phyloP scores from a whole-genome alignment of 495 filamentous ascomycete genomes.

The Trichoderma reesei region DNA sequence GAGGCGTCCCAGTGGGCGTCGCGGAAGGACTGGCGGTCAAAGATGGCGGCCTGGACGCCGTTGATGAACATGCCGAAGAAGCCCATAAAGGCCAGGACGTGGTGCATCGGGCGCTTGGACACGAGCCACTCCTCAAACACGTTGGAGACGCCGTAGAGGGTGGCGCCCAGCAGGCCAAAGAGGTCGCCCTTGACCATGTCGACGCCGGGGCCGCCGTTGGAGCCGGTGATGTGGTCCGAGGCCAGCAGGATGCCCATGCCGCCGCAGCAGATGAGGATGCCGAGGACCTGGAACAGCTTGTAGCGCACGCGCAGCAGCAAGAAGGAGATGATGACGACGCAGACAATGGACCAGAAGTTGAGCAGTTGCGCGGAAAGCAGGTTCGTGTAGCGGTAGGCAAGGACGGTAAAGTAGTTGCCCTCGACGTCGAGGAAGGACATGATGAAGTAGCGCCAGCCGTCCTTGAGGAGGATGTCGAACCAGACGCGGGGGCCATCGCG shows the following conservation, averaged over 20 bases:
- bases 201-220: constrained; percentile 50
- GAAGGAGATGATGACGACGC: constrained; percentile 81
- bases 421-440: constrained; percentile 88
- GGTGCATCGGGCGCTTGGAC: constrained; percentile 75
- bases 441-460: constrained; percentile 93
- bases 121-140: constrained; percentile 90
- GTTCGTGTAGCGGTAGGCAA: constrained; percentile 88
- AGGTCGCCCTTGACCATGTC: constrained; percentile 86
- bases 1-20: constrained; percentile 55
- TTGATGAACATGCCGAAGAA: constrained; percentile 88
- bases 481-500: constrained; percentile 68
- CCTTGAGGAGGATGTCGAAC: constrained; percentile 46
- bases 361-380: constrained; percentile 87
- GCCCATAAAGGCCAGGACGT: constrained; percentile 84
- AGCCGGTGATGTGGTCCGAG: constrained; percentile 71
- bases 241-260: constrained; percentile 85
- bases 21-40: constrained; percentile 66
- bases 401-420: constrained; percentile 95
- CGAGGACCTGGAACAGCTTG: constrained; percentile 67
- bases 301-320: constrained; percentile 78
- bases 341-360: constrained; percentile 97
- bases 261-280: constrained; percentile 84
- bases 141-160: constrained; percentile 86
- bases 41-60: constrained; percentile 80
- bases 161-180: constrained; percentile 79